Percentiles rank a stretch among this genome's conserved stretches.
Evolutionary conservation across 148 eudicot genomes (phyloP).

Genomic region (Fagopyrum esculentum): DNA sequence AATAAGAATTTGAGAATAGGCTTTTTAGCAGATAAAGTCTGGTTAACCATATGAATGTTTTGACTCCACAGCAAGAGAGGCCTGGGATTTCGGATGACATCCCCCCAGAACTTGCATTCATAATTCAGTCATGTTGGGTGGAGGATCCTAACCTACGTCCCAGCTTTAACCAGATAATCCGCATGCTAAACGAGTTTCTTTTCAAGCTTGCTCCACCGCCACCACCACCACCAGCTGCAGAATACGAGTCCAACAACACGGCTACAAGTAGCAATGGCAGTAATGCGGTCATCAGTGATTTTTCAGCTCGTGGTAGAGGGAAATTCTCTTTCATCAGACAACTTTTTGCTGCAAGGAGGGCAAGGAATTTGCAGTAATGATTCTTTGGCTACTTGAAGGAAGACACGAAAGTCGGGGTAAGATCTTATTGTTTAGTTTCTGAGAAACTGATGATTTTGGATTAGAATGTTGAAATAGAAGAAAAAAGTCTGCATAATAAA

Average conservation of each 20-base stretch:
- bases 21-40: background rate
- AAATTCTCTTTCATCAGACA: slow-evolving; percentile 10
- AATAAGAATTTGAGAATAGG: background rate
- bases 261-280: slow-evolving; percentile 29
- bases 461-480: background rate
- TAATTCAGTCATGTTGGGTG: slow-evolving; percentile 81
- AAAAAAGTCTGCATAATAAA: background rate
- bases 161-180: slow-evolving; percentile 72
- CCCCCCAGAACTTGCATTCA: slow-evolving; percentile 67
- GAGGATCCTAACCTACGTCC: slow-evolving; percentile 83
- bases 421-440: background rate
- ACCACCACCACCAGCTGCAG: slow-evolving; percentile 42
- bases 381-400: background rate
- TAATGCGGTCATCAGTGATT: slow-evolving; percentile 46
- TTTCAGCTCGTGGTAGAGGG: background rate
- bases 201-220: slow-evolving; percentile 49
- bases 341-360: slow-evolving; percentile 9
- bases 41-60: background rate
- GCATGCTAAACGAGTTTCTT: slow-evolving; percentile 68
- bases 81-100: slow-evolving; percentile 66
- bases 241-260: slow-evolving; percentile 30
- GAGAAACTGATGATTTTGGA: slow-evolving; percentile 6
- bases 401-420: background rate
- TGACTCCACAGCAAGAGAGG: slow-evolving; percentile 52
- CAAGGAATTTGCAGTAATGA: slow-evolving; percentile 1